A percentile compares a stretch with the other conserved stretches of the same genome.
Conservation (phyloP, 2,329 filamentous ascomycete genomes). For the Fusarium sambucinum region DNA sequence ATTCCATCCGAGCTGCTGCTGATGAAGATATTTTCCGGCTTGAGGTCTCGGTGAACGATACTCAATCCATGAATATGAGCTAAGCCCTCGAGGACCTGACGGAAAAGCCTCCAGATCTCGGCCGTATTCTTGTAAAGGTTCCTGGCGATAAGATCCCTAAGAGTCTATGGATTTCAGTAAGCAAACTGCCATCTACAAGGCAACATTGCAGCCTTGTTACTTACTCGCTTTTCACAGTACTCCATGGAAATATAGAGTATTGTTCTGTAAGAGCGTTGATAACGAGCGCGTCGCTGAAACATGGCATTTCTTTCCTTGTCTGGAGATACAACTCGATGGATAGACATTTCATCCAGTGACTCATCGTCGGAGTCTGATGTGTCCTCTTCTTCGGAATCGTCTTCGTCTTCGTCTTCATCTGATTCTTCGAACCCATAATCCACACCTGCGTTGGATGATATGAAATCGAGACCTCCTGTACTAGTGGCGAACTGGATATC, state of each 20-base stretch:
- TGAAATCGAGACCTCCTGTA: slow-evolving; percentile 88
- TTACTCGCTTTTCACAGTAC: slow-evolving; percentile 89
- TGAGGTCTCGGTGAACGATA: slow-evolving; percentile 95
- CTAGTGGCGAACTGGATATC: slow-evolving; percentile 75
- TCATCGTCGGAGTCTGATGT: slow-evolving; percentile 61
- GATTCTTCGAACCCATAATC: slow-evolving; percentile 76
- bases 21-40: slow-evolving; percentile 98
- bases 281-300: slow-evolving; percentile 52
- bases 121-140: slow-evolving; percentile 79
- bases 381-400: slow-evolving; percentile 48
- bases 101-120: slow-evolving; percentile 89
- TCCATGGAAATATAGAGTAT: slow-evolving; percentile 99
- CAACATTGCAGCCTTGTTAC: slow-evolving; percentile 41
- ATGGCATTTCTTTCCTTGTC: slow-evolving; percentile 49
- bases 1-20: slow-evolving; percentile 74
- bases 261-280: slow-evolving; percentile 70
- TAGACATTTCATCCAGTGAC: slow-evolving; percentile 52
- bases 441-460: slow-evolving; percentile 85
- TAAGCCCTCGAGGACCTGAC: slow-evolving; percentile 90
- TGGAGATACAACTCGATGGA: slow-evolving; percentile 47
- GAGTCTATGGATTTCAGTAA: slow-evolving; percentile 63
- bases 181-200: neutral
- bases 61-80: slow-evolving; percentile 89
- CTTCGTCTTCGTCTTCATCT: slow-evolving; percentile 56
- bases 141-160: slow-evolving; percentile 86